A percentile compares a stretch with the other conserved stretches of the same genome.
Conservation (phyloP, 140 eudicot species). For the Flaveria floridana region DNA sequence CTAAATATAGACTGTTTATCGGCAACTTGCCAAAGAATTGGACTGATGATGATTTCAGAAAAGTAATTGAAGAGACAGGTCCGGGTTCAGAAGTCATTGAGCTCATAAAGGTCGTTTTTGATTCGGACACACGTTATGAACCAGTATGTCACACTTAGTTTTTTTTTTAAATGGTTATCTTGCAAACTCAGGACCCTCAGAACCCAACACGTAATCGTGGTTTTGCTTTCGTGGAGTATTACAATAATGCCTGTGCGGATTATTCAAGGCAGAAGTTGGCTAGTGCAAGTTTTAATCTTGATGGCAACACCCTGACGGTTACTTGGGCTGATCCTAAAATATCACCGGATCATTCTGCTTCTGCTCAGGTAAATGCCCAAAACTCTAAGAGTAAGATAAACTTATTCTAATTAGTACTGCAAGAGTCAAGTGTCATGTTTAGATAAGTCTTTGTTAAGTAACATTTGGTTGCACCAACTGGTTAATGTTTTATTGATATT, state of each 20-base stretch:
- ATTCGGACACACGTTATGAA: constrained; percentile 2
- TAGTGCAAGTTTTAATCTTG: constrained; percentile 59
- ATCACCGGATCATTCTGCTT: constrained; percentile 75
- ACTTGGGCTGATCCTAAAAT: constrained; percentile 96
- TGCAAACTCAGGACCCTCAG: constrained; percentile 71
- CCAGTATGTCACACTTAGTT: background rate
- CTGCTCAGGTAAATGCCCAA: constrained; percentile 94
- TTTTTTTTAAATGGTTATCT: constrained; percentile 7
- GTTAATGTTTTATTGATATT: background rate
- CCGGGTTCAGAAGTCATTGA: constrained; percentile 91
- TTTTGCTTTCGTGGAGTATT: constrained; percentile 92
- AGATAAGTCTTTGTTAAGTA: background rate
- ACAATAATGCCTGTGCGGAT: constrained; percentile 97
- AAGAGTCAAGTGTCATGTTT: background rate
- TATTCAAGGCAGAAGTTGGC: constrained; percentile 82
- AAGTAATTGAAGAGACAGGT: constrained; percentile 78
- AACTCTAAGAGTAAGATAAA: background rate
- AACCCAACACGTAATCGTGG: constrained; percentile 85
- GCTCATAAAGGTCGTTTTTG: constrained; percentile 67
- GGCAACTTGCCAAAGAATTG: constrained; percentile 72
- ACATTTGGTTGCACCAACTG: background rate
- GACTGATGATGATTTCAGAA: constrained; percentile 80
- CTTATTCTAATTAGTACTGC: background rate
- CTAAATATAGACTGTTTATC: constrained; percentile 79
- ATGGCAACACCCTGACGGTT: constrained; percentile 82